A percentile compares a stretch with the other conserved stretches of the same genome.
These are phyloP conservation scores for Pichia sorboxylosa DNA, from an alignment of 1,139 yeast species.

Conservation along the genomic window DNA sequence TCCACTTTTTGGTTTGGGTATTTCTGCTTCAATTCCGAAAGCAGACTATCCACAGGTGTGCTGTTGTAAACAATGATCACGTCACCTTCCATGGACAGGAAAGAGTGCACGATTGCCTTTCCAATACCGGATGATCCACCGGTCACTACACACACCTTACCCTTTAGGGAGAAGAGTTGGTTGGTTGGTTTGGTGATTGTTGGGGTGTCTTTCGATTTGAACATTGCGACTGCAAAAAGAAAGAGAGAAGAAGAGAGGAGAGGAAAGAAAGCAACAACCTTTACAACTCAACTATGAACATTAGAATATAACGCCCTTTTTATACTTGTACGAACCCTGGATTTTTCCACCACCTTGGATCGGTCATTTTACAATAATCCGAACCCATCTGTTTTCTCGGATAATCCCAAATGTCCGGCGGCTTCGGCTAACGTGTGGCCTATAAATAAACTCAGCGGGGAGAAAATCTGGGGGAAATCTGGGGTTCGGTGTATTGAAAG, in stretches of 20 bases:
- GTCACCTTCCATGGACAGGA: conserved; percentile 86
- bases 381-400: too few relatives aligned
- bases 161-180: conserved; percentile 58
- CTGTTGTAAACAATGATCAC: conserved; percentile 74
- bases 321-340: too few relatives aligned
- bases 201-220: conserved; percentile 4
- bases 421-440: too few relatives aligned
- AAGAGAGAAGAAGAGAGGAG: too few relatives aligned
- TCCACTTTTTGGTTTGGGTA: conserved; percentile 35
- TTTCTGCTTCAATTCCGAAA: conserved; percentile 30
- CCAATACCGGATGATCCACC: conserved; percentile 90
- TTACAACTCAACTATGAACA: too few relatives aligned
- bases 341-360: background rate
- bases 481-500: too few relatives aligned
- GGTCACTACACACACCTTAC: conserved; percentile 76
- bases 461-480: too few relatives aligned
- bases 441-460: too few relatives aligned
- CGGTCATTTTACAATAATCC: too few relatives aligned
- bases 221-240: conserved; percentile 5
- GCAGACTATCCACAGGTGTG: conserved; percentile 47
- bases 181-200: conserved; percentile 1
- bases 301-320: too few relatives aligned
- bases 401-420: too few relatives aligned
- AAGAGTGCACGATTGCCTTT: conserved; percentile 74
- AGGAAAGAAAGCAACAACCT: too few relatives aligned